Conservation (phyloP, 176 grass and related monocot species). For the Oryza australiensis region DNA sequence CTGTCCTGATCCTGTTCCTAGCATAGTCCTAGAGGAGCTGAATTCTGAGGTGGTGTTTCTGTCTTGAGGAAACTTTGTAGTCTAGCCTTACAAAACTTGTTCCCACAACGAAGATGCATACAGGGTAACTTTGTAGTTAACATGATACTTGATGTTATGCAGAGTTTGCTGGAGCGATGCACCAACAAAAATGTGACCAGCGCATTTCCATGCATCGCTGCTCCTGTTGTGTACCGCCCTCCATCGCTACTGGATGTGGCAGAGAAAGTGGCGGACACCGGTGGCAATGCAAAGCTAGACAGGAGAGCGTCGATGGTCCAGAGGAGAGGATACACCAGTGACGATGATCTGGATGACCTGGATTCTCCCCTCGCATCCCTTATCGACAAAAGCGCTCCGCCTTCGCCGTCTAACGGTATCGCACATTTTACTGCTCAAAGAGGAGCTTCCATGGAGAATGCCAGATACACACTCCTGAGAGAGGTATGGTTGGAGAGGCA, state of each 20-base stretch:
- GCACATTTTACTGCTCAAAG: constrained; percentile 20
- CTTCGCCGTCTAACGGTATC: constrained; percentile 27
- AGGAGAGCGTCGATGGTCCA: constrained; percentile 60
- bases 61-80: neutral
- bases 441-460: constrained; percentile 45
- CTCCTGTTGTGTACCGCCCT: constrained; percentile 43
- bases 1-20: constrained; percentile 82
- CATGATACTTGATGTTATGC: constrained; percentile 20
- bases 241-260: constrained; percentile 47
- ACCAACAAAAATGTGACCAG: constrained; percentile 25
- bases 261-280: constrained; percentile 53
- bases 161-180: constrained; percentile 64
- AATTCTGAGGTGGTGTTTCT: constrained; percentile 77
- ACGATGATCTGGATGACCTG: constrained; percentile 79
- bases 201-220: constrained; percentile 55
- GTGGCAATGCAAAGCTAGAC: constrained; percentile 42
- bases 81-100: neutral
- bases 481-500: constrained; percentile 68
- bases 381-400: constrained; percentile 45
- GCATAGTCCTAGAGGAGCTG: constrained; percentile 76
- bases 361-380: constrained; percentile 62
- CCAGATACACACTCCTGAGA: constrained; percentile 68
- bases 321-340: constrained; percentile 74
- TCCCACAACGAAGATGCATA: neutral
- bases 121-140: neutral